Base-by-base conservation (phyloP, 495 filamentous ascomycete species). In the Xanthoparmelia taractica region DNA sequence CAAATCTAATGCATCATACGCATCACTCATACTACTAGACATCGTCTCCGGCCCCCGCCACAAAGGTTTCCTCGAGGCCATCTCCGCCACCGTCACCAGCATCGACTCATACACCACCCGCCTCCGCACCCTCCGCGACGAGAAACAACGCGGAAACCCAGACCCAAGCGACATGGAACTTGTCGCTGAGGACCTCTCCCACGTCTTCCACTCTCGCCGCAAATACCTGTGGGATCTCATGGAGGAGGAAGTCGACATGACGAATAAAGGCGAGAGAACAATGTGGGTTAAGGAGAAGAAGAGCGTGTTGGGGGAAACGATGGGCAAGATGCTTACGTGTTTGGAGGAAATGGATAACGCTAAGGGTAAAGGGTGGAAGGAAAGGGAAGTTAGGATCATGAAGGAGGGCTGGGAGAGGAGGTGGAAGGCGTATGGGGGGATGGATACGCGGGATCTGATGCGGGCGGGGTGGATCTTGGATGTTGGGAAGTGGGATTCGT, bases 311-410 rank as follows among this genome's bases (percentile, higher is more conserved):
- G 29, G 29, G 7, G 50, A 54, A 6, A 17, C 33, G 13, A 31
- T 54, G 50, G 50, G 29, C 15, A 29, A 29, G 6, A 2, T 54
- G 50, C 27, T 54, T 27, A 48, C 37, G 10, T 62, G 50, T 38
- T 29, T 57, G 18, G 40, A 50, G 31, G 61, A 58, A 17, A 2
- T 54, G 50, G 40, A 41, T 10, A 40, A 47, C 17, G 18, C n/a
- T n/a, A 47, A 10, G 23, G 40, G 37, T 25, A 41, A 34, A 41
- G 25, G 56, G 34, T 5, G 17, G 8, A 34, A 41, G 56, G 56
- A 40, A 34, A 38, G 34, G 34, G 56, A 41, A 33, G 56, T 58
- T 34, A 38, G 34, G 56, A n/a, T 40, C 34, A 58, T 58, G 56
- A 20, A 15, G 34, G 56, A 58, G 34, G 13, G 23, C 33, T 58